A percentile compares a stretch with the other conserved stretches of the same genome.
These are phyloP conservation scores for Mycena metata DNA, from an alignment of 768 basidiomycete species.

Conservation along the genomic window DNA sequence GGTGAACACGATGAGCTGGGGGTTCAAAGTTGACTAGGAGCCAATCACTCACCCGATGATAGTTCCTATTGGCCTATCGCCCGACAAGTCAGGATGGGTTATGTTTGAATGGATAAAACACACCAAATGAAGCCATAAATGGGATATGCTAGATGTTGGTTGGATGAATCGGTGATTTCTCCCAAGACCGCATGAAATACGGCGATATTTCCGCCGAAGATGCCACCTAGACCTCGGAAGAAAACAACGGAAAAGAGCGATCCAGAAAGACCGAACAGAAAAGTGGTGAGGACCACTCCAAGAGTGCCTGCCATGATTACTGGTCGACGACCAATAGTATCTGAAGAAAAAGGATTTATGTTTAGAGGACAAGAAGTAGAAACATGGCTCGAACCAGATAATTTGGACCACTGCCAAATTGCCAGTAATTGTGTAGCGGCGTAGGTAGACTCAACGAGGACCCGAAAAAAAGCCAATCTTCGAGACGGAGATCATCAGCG, in stretches of 20 bases:
- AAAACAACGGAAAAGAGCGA: conserved; percentile 61
- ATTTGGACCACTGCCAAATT: conserved; percentile 73
- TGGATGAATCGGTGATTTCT: conserved; percentile 71
- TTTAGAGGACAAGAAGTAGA: too few relatives aligned
- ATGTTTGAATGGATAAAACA: background rate
- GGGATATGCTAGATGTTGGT: conserved; percentile 68
- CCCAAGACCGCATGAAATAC: conserved; percentile 72
- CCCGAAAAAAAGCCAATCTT: too few relatives aligned
- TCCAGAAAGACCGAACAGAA: conserved; percentile 69
- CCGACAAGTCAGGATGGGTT: background rate
- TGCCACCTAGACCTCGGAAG: background rate
- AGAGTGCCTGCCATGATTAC: conserved; percentile 67
- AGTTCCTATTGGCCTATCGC: conserved; percentile 61
- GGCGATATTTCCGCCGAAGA: conserved; percentile 62
- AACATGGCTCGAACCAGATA: conserved; percentile 56
- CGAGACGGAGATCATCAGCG: too few relatives aligned
- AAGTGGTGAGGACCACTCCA: conserved; percentile 61
- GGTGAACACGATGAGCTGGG: conserved; percentile 1
- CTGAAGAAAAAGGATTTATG: conserved; percentile 45
- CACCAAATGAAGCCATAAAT: conserved; percentile 68
- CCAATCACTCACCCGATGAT: conserved; percentile 58
- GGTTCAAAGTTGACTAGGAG: background rate
- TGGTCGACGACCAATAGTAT: conserved; percentile 71
- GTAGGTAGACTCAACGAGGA: conserved; percentile 72
- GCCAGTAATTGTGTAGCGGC: conserved; percentile 69